Base-by-base conservation (phyloP, 2,329 filamentous ascomycete species). In the Cercospora nicotianae region DNA sequence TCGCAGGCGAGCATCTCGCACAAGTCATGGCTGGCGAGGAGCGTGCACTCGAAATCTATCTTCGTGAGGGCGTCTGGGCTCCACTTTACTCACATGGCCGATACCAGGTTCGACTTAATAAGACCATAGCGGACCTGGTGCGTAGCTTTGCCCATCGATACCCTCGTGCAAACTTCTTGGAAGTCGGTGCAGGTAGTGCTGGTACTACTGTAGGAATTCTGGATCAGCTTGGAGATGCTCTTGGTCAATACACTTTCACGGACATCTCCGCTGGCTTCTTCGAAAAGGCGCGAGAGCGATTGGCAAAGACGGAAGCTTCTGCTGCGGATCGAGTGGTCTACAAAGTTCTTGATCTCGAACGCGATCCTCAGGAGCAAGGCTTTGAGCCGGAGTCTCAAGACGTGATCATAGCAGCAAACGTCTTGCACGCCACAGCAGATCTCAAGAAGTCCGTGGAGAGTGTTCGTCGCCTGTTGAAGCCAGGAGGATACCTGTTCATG, bases 201-300 rank as follows among this genome's bases (percentile, higher is more conserved):
- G 78, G 77, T 10, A 76, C 81, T 0, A 85, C 83, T 0, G 71
- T 75, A 2, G 65, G 63, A 1, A 72, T 84, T 5, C 71, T 84
- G 3, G 42, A 62, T 3, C 55, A 65, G 13, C 31, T 85, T 9
- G 67, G 75, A 0, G 62, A 72, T 2, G 59, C 62, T 3, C 68
- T 83, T 12, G 77, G 73, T 1, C 75, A 81, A 1, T 85, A 85
- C 70, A 82, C 80, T 0, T 85, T 77, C 72, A 85, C 84, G 0
- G 83, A 85, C 65, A 78, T 83, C 12, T 80, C 80, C 0, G 66
- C 76, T 3, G 78, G 76, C 7, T 82, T 82, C 74, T 83, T 85
- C 60, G 77, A 79, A 13, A 70, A 74, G 1, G 80, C 79, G 0
- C 68, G 73, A 23, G 73, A 75, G 42, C 66, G 64, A 5, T 28